Evolutionary conservation across 768 basidiomycete genomes (phyloP), one percentile per base, ranked within the genome.

Genomic region (Calocybe indica): DNA sequence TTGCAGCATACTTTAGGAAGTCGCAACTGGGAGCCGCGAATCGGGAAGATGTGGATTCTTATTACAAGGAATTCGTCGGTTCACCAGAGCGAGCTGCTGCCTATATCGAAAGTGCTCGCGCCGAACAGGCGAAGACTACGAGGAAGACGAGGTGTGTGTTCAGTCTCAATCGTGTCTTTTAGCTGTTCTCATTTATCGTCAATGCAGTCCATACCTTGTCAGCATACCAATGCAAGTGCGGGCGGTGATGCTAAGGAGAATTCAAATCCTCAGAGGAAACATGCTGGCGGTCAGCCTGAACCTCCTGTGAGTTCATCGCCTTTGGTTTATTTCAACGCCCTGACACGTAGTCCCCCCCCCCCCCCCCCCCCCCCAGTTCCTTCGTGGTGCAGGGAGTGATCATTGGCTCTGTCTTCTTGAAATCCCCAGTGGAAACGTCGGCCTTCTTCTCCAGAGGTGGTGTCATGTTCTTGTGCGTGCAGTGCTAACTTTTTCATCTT

Each of bases 371-470:
- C 37, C 22, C 12, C 10, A 75, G 73, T 6, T 57, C 64, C 22
- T 75, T 72, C 57, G 53, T 49, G 10, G 45, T 54, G 28, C 53
- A 62, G 47, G 56, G 51, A 35, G 14, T 43, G 22, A 40, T 34
- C 48, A 59, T 46, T 65, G 68, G 59, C 45, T 67, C 74, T 0
- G 68, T 79, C 43, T 82, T 79, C 66, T 71, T 71, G 52, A 56
- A 62, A 13, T 56, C 75, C 42, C 62, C 69, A 1, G 58, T 71
- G 31, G 57, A 59, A 36, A 79, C 80, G 1, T 50, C 59, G 7
- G 73, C 69, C 12, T 75, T 74, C 59, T 82, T 79, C 65, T 73
- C 76, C 2, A 69, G 82, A 13, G 80, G 78, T 31, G 74, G 79
- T 61, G 61, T 78, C 13, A 60, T 83, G 15, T 45, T 63, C 22